A percentile compares a stretch with the other conserved stretches of the same genome.
These are phyloP conservation scores for Acacia acuminata DNA, from an alignment of 306 rosid genomes.

Conservation along the genomic window DNA sequence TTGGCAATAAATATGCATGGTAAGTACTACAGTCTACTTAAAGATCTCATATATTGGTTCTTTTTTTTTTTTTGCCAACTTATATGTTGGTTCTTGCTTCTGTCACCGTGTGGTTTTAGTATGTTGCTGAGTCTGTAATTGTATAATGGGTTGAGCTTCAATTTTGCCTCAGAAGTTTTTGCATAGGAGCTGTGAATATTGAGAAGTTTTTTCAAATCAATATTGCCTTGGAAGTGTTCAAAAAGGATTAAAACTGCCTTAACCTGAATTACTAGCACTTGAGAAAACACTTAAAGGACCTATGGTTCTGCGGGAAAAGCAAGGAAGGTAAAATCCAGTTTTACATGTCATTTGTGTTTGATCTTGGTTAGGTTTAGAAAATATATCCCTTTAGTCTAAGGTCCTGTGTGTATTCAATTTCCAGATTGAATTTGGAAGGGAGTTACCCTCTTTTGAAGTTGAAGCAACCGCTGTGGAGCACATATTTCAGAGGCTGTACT, in stretches of 20 bases:
- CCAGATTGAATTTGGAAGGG: constrained; percentile 88
- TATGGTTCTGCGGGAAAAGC: constrained; percentile 63
- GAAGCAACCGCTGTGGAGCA: constrained; percentile 88
- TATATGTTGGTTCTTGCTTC: constrained; percentile 6
- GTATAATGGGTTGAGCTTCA: neutral
- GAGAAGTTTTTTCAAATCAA: too few species aligned
- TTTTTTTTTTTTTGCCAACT: neutral
- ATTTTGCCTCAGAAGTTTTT: too few species aligned
- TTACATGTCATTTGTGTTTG: neutral
- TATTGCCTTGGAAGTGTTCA: too few species aligned
- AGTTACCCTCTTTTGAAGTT: constrained; percentile 83
- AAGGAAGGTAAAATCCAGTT: constrained; percentile 65
- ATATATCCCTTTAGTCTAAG: neutral
- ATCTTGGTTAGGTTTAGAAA: neutral
- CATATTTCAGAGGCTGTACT: constrained; percentile 75
- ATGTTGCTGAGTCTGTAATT: neutral
- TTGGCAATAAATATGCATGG: constrained; percentile 6
- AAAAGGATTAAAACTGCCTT: too few species aligned
- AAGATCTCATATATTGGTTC: neutral
- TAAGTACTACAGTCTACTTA: neutral
- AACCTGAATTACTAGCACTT: constrained; percentile 82
- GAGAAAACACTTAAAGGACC: constrained; percentile 74
- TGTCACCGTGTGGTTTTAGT: constrained; percentile 1
- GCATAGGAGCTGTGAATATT: too few species aligned
- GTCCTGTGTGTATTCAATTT: constrained; percentile 32